These are phyloP conservation scores for Talaromyces rugulosus DNA, from an alignment of 2,329 filamentous ascomycete species.

Conservation along the genomic window DNA sequence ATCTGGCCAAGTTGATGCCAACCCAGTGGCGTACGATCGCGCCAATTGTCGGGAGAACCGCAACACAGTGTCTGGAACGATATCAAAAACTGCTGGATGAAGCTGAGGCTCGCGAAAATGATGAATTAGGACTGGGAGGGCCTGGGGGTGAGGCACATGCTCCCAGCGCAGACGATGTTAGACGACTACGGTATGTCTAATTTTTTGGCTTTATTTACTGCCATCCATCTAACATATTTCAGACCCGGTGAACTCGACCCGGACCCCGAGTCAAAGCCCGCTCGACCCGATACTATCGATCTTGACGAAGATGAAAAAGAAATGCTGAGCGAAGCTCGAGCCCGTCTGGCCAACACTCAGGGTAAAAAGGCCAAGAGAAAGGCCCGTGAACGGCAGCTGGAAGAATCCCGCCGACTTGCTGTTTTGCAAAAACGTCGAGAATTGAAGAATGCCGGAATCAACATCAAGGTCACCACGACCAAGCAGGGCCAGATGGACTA, in stretches of 20 bases:
- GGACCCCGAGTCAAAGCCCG: conserved; percentile 95
- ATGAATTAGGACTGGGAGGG: conserved; percentile 75
- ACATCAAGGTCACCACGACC: conserved; percentile 86
- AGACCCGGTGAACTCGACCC: conserved; percentile 88
- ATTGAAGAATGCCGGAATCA: conserved; percentile 95
- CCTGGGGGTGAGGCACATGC: conserved; percentile 83
- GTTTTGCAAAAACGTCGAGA: conserved; percentile 92
- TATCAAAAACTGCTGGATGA: conserved; percentile 97
- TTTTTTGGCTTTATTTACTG: conserved; percentile 5
- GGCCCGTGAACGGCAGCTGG: conserved; percentile 88
- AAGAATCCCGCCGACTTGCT: conserved; percentile 86
- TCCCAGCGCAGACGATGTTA: conserved; percentile 87
- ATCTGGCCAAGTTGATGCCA: conserved; percentile 96
- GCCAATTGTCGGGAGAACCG: conserved; percentile 90
- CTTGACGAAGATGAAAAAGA: conserved; percentile 99
- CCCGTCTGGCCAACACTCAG: conserved; percentile 93
- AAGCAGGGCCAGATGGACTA: conserved; percentile 99
- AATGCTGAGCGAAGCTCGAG: conserved; percentile 96
- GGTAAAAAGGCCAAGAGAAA: conserved; percentile 99
- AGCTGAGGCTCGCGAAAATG: conserved; percentile 81
- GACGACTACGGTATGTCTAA: conserved; percentile 60
- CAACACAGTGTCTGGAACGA: conserved; percentile 93
- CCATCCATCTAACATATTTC: conserved; percentile 14
- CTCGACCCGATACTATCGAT: conserved; percentile 92
- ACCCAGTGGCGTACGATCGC: conserved; percentile 99